These are phyloP conservation scores for Apiospora rasikravindrae DNA, from an alignment of 2,329 filamentous ascomycete genomes.

Conservation along the genomic window DNA sequence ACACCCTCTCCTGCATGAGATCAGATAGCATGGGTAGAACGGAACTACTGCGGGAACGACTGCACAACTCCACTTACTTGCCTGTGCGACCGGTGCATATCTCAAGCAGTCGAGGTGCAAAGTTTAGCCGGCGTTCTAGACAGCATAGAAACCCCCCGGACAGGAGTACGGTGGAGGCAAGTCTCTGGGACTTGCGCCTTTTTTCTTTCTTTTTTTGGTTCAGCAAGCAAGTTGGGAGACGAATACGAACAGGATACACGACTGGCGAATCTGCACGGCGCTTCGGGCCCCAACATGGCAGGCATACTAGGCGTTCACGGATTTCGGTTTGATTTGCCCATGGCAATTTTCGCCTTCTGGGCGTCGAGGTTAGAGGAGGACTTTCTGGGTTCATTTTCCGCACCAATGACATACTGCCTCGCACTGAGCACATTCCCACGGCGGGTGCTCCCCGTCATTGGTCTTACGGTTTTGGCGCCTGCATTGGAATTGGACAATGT, in stretches of 20 bases:
- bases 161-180: not conserved
- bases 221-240: not conserved
- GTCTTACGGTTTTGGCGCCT: not conserved
- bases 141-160: not conserved
- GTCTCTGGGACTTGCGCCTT: not conserved
- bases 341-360: not conserved
- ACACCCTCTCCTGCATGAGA: conserved; percentile 20
- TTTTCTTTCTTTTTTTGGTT: conserved; percentile 4
- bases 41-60: conserved; percentile 23
- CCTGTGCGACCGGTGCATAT: not conserved
- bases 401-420: conserved; percentile 7
- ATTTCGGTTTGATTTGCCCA: conserved; percentile 9
- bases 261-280: conserved; percentile 6
- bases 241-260: conserved; percentile 3
- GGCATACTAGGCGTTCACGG: conserved; percentile 9
- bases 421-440: not conserved
- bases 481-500: not conserved
- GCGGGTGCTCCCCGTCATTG: not conserved
- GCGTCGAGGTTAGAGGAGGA: conserved; percentile 6
- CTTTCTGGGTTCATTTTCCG: conserved; percentile 5
- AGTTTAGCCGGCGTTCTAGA: conserved; percentile 7
- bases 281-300: conserved; percentile 8
- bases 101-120: not conserved
- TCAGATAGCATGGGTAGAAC: conserved; percentile 25
- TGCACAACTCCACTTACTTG: conserved; percentile 15